Conservation (phyloP, 306 rosid species). For the Pyrus communis region DNA sequence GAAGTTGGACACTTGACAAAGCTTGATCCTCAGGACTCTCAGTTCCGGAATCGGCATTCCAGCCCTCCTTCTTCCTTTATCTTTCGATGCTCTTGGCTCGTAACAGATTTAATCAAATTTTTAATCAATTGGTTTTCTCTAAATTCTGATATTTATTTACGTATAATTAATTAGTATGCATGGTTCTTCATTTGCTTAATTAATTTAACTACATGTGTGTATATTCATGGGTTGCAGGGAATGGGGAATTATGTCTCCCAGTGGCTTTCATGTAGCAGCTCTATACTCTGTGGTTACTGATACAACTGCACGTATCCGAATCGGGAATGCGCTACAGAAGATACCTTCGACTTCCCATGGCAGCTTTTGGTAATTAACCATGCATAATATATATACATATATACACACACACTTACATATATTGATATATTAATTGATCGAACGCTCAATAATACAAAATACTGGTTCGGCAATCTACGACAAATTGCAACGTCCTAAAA, state of each 20-base stretch:
- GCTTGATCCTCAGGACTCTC: conserved; percentile 57
- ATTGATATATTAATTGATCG: neutral
- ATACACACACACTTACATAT: neutral
- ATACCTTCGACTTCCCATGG: conserved; percentile 62
- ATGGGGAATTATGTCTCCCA: conserved; percentile 51
- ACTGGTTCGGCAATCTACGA: no score
- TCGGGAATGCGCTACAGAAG: conserved; percentile 64
- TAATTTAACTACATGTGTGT: no score
- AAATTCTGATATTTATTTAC: neutral
- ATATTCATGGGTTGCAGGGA: conserved; percentile 27
- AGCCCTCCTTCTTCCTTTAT: conserved; percentile 63
- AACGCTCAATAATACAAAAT: no score
- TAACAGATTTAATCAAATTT: conserved; percentile 5
- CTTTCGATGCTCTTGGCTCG: conserved; percentile 59
- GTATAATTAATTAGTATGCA: no score
- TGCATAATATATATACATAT: neutral
- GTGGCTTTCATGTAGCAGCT: conserved; percentile 60
- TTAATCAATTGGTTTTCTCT: neutral
- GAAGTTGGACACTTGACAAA: conserved; percentile 61
- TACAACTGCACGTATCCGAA: conserved; percentile 64
- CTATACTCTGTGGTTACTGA: conserved; percentile 69
- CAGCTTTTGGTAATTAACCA: conserved; percentile 51
- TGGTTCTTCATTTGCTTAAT: neutral
- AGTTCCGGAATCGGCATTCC: conserved; percentile 62
- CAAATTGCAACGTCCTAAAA: no score